Evolutionary conservation across 495 filamentous ascomycete genomes (phyloP), one percentile per base, ranked within the genome.

Genomic region (Clohesyomyces aquaticus): DNA sequence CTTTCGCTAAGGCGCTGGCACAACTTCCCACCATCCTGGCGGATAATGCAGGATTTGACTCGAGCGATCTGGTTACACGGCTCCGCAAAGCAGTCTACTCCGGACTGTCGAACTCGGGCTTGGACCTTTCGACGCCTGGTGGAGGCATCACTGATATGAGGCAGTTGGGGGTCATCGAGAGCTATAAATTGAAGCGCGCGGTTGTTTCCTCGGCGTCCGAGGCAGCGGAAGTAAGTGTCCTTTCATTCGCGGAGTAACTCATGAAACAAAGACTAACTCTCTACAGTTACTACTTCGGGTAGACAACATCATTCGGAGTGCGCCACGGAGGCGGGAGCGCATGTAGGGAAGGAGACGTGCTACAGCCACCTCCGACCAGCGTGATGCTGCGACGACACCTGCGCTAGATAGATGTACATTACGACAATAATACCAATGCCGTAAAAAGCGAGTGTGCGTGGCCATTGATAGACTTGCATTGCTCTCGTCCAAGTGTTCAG

Each of bases 101-200:
- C 63, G 94, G 95, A 56, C 87, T 95, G 87, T 91, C 86, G 45
- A 94, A 85, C 58, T 95, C 93, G 27, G 94, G 94, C 16, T 73
- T 98, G 67, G 94, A 98, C 74, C 78, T 98, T 64, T 79, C 89
- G 76, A 90, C 89, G 0, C 91, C 93, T 3, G 93, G 93, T 27
- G 95, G 95, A 46, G 91, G 91, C 35, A 93, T 98, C 74, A 84
- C 92, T 6, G 93, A 98, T 73, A 98, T 98, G 94, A 84, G 93
- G 46, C 91, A 98, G 71, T 76, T 95, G 56, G 95, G 94, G 22
- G 92, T 98, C n/a, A 88, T 98, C 72, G 94, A 98, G 79, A 96
- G 91, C 72, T 98, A 97, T 81, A 98, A 98, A 81, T 78, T 98
- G 74, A 98, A 98, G 84, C 88, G 87, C 74, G 94, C 94, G 14